Evolutionary conservation across 1,139 yeast species (phyloP).

Genomic region (Geotrichum citri-aurantii): DNA sequence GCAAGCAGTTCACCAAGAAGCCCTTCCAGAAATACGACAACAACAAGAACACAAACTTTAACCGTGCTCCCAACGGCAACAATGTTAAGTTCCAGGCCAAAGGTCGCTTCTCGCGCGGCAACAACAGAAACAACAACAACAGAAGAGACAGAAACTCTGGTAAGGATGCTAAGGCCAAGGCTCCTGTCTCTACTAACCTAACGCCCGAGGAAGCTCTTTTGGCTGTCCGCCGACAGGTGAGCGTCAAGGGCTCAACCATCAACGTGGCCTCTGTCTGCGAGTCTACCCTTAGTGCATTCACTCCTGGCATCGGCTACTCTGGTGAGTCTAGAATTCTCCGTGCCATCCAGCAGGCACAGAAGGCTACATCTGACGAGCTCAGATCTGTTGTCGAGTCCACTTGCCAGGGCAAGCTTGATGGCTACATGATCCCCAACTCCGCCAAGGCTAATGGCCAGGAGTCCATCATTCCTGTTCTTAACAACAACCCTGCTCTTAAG

Average conservation of each 20-base stretch:
- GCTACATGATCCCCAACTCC: conserved; percentile 15
- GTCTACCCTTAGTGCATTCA: conserved; percentile 10
- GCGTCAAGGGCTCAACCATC: conserved; percentile 8
- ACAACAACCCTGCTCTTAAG: conserved; percentile 25
- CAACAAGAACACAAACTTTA: background rate
- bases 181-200: background rate
- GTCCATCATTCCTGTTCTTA: conserved; percentile 23
- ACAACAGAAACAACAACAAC: background rate
- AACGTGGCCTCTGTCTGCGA: conserved; percentile 9
- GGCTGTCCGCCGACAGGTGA: conserved; percentile 5
- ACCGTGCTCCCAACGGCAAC: background rate
- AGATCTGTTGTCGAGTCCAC: conserved; percentile 22
- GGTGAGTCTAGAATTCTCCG: conserved; percentile 14
- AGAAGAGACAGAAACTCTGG: background rate
- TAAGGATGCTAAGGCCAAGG: background rate
- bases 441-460: conserved; percentile 18
- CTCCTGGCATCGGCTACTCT: conserved; percentile 13
- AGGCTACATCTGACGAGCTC: conserved; percentile 14
- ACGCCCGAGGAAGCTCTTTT: conserved; percentile 16
- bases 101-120: conserved; percentile 9
- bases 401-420: conserved; percentile 22
- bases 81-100: conserved; percentile 1
- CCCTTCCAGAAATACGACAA: conserved; percentile 9
- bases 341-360: conserved; percentile 16
- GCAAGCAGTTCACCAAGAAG: background rate